phyloP scores from a whole-genome alignment of 805 yeast genomes.

The Wickerhamomyces alni region DNA sequence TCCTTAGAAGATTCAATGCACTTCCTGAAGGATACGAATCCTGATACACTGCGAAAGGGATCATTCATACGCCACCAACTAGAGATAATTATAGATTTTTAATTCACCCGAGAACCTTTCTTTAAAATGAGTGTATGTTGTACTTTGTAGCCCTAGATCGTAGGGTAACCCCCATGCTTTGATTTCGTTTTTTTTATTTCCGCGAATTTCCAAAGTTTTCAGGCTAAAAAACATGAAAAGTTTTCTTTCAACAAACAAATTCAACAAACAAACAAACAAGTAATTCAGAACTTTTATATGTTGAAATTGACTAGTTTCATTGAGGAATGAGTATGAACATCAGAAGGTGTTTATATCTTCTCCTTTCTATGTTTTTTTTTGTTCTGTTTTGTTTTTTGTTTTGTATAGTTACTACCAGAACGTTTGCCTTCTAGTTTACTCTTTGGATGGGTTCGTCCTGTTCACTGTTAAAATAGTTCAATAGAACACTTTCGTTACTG shows the following conservation, averaged over 20 bases:
- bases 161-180: background rate
- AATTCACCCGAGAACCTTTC: too few species aligned
- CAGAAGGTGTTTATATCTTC: background rate
- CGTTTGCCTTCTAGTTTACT: conserved; percentile 24
- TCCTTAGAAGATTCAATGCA: conserved; percentile 37
- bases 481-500: conserved; percentile 26
- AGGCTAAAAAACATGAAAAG: background rate
- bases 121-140: too few species aligned
- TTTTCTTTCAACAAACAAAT: background rate
- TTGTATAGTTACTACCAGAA: conserved; percentile 6
- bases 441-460: conserved; percentile 27
- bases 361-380: background rate
- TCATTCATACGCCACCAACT: background rate
- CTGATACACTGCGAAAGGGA: background rate
- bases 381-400: background rate
- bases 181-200: background rate
- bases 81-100: too few species aligned
- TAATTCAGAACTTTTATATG: background rate
- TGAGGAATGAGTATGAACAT: background rate
- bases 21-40: conserved; percentile 28
- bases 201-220: too few species aligned
- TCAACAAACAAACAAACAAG: background rate
- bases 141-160: background rate
- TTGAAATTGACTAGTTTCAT: too few species aligned
- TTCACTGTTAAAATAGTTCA: conserved; percentile 19